phyloP scores from a whole-genome alignment of 208 protist genomes.

The Sergeia podlipaevii region DNA sequence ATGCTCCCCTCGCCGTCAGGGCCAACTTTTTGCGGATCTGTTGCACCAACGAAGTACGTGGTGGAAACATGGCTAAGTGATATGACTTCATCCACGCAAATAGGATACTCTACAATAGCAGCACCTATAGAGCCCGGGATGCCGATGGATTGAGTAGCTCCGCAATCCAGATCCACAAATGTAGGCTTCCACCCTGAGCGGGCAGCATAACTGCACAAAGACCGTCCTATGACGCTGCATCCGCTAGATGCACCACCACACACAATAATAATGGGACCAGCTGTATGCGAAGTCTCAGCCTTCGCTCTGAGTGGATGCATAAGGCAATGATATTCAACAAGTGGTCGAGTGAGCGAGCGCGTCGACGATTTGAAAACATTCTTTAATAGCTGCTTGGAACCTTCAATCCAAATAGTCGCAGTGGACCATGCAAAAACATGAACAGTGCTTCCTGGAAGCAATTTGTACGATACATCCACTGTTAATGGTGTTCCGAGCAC shows the following conservation, averaged over 20 bases:
- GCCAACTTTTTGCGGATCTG: slow-evolving; percentile 40
- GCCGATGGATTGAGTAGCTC: slow-evolving; percentile 41
- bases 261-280: slow-evolving; percentile 64
- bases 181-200: slow-evolving; percentile 72
- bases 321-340: slow-evolving; percentile 82
- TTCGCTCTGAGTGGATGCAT: slow-evolving; percentile 44
- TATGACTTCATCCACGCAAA: slow-evolving; percentile 61
- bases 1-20: slow-evolving; percentile 34
- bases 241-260: slow-evolving; percentile 49
- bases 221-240: slow-evolving; percentile 44
- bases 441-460: slow-evolving; percentile 48
- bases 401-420: slow-evolving; percentile 53
- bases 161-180: slow-evolving; percentile 69
- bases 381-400: slow-evolving; percentile 49
- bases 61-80: slow-evolving; percentile 43
- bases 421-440: slow-evolving; percentile 64
- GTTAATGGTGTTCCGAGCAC: slow-evolving; percentile 59
- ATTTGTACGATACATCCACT: slow-evolving; percentile 60
- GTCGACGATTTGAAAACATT: slow-evolving; percentile 46
- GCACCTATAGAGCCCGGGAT: slow-evolving; percentile 64
- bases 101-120: slow-evolving; percentile 65
- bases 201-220: slow-evolving; percentile 73
- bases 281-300: slow-evolving; percentile 28
- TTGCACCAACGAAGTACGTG: slow-evolving; percentile 75
- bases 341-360: slow-evolving; percentile 42